Base-by-base conservation (phyloP, 768 basidiomycete species). In the Psilocybe cubensis region DNA sequence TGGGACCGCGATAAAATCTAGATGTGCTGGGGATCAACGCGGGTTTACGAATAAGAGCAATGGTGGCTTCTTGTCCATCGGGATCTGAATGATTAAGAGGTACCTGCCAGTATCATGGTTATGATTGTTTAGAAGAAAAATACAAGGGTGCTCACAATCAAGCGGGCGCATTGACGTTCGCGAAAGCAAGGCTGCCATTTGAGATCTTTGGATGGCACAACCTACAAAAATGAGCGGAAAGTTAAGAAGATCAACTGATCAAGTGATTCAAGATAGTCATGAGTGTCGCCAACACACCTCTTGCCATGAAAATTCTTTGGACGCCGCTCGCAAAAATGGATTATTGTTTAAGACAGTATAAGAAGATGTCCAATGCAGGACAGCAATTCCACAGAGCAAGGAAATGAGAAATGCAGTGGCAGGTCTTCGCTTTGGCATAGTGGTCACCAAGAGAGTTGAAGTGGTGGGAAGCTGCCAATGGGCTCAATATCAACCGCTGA, bases 21-120 rank as follows among this genome's bases (percentile, higher is more conserved):
- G 70, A 68, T 23, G 35, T 49, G 1, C 50, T 38, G 3, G 68
- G 59, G 1, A 76, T 54, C 1, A 66, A 55, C 10, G 79, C 72
- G 2, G 74, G 76, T 38, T 75, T 68, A n/a, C 77, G 73, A 21
- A 75, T 72, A n/a, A 82, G 58, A 1, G 80, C 81, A 28, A 82
- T 78, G 25, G 66, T 64, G 3, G 76, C 80, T 46, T 71, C 71
- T 40, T 59, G 65, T 10, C 75, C 77, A 28, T 64, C 23, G 5
- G 78, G 76, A 2, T 76, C 67, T 0, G 74, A 73, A 52, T 82
- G 44, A 27, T 61, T 57, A 18, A 64, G 45, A 23, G 63, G 59
- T 20, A 64, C 63, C 59, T 63, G 11, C 21, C 43, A 11, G 28
- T 21, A 25, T 8, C 11, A n/a, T 11, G 23, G 43, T 5, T 3